A percentile compares a stretch with the other conserved stretches of the same genome.
Evolutionary conservation across 2,329 filamentous ascomycete species (phyloP).

Genomic region (Fusarium coffeatum): DNA sequence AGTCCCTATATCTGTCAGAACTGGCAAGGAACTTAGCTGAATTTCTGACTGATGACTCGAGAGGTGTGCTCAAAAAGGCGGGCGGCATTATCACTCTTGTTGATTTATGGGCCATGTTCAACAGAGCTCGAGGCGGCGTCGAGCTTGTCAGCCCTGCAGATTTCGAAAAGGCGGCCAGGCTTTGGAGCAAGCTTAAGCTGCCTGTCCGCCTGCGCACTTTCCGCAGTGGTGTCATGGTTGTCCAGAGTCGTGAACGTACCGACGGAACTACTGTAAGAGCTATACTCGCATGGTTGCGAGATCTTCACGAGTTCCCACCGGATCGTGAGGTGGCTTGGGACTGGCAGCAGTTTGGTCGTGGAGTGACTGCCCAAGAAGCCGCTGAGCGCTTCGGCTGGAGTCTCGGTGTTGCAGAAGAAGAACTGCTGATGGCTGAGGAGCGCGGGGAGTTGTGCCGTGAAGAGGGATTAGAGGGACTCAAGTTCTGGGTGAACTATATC

Average conservation of each 20-base stretch:
- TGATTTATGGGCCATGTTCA: conserved; percentile 95
- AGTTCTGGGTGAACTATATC: conserved; percentile 90
- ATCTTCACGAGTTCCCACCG: conserved; percentile 74
- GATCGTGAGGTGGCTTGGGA: conserved; percentile 78
- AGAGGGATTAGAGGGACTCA: conserved; percentile 88
- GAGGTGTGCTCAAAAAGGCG: conserved; percentile 80
- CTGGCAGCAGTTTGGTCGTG: conserved; percentile 80
- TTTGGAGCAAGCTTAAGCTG: conserved; percentile 89
- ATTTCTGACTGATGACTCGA: conserved; percentile 86
- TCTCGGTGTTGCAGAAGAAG: conserved; percentile 93
- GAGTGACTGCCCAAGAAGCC: conserved; percentile 88
- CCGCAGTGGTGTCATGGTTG: conserved; percentile 93
- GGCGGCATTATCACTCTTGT: conserved; percentile 91
- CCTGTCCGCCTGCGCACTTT: conserved; percentile 90
- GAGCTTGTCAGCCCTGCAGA: conserved; percentile 93
- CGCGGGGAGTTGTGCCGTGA: conserved; percentile 88
- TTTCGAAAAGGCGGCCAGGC: conserved; percentile 86
- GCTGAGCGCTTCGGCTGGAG: conserved; percentile 97
- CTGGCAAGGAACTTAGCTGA: conserved; percentile 86
- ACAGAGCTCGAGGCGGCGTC: conserved; percentile 90
- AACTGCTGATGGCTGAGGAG: conserved; percentile 97
- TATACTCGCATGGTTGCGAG: conserved; percentile 80
- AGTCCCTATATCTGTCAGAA: conserved; percentile 90
- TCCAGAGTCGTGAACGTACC: conserved; percentile 87
- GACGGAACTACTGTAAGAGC: conserved; percentile 89